These are phyloP conservation scores for Globisporangium rhizosaccharum DNA, from an alignment of 352 stramenopile genomes.

Conservation along the genomic window DNA sequence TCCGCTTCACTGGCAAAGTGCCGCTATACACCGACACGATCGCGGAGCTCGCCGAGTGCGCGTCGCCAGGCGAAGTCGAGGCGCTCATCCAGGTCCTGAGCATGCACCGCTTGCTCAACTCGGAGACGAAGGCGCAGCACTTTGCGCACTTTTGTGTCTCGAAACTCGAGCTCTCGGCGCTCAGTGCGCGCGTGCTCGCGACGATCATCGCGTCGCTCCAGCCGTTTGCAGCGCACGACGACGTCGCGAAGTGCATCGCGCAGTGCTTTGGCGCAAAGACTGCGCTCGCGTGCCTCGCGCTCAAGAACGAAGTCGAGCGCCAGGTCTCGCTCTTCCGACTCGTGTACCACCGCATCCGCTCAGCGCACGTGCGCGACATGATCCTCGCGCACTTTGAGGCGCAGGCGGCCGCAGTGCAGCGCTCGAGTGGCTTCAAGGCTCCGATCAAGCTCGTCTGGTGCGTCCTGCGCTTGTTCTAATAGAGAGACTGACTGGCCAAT, in stretches of 20 bases:
- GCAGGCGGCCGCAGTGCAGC: slow-evolving; percentile 30
- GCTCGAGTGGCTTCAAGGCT: slow-evolving; percentile 26
- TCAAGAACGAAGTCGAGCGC: slow-evolving; percentile 69
- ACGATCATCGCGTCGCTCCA: slow-evolving; percentile 53
- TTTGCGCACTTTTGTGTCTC: slow-evolving; percentile 52
- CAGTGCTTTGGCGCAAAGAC: slow-evolving; percentile 47
- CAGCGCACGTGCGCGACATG: slow-evolving; percentile 29
- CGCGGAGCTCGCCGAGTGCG: slow-evolving; percentile 30
- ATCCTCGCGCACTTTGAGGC: slow-evolving; percentile 66
- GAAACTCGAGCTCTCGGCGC: slow-evolving; percentile 28
- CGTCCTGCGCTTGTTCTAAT: background rate
- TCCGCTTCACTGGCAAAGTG: slow-evolving; percentile 53
- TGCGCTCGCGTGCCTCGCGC: slow-evolving; percentile 32
- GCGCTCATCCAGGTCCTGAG: slow-evolving; percentile 54
- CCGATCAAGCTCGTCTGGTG: slow-evolving; percentile 73
- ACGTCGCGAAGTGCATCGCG: slow-evolving; percentile 50
- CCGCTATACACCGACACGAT: slow-evolving; percentile 71
- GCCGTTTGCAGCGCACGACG: slow-evolving; percentile 37
- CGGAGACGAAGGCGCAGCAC: slow-evolving; percentile 69
- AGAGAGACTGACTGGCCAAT: background rate
- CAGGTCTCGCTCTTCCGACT: slow-evolving; percentile 65
- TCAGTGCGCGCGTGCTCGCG: slow-evolving; percentile 35
- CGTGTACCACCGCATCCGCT: slow-evolving; percentile 57
- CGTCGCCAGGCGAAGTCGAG: slow-evolving; percentile 41
- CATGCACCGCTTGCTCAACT: slow-evolving; percentile 53